Evolutionary conservation across 495 filamentous ascomycete species (phyloP).

Genomic region (Lophium mytilinum): DNA sequence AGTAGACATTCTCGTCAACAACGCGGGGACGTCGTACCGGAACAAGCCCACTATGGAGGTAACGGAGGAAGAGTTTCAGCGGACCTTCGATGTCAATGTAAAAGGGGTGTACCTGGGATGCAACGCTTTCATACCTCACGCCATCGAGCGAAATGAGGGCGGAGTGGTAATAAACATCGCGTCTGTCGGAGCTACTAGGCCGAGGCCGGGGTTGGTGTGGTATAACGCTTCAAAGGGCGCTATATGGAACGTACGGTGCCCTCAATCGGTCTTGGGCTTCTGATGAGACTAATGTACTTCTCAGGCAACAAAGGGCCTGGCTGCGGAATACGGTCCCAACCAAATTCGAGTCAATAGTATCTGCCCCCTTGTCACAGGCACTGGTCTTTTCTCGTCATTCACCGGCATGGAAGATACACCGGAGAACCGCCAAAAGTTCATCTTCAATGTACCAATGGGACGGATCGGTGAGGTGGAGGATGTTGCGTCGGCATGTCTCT

Average conservation of each 20-base stretch:
- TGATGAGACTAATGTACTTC: neutral
- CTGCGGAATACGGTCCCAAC: constrained; percentile 57
- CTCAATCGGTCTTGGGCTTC: neutral
- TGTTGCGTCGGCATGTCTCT: constrained; percentile 58
- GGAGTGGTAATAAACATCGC: constrained; percentile 61
- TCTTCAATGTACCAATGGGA: constrained; percentile 58
- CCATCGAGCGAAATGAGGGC: constrained; percentile 49
- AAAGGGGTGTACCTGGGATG: constrained; percentile 54
- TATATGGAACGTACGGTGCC: constrained; percentile 47
- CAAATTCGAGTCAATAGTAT: constrained; percentile 60
- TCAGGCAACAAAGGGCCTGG: constrained; percentile 56
- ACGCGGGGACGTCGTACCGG: constrained; percentile 61
- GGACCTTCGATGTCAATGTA: constrained; percentile 58
- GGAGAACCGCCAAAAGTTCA: constrained; percentile 60
- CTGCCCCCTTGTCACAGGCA: constrained; percentile 53
- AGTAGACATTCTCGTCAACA: constrained; percentile 42
- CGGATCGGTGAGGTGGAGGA: constrained; percentile 56
- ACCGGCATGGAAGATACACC: constrained; percentile 58
- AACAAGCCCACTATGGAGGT: constrained; percentile 61
- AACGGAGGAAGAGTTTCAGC: constrained; percentile 58
- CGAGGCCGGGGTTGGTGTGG: constrained; percentile 60
- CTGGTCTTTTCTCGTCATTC: constrained; percentile 58
- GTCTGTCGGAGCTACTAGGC: constrained; percentile 53
- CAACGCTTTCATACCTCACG: constrained; percentile 44
- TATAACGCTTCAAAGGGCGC: constrained; percentile 64